Conservation (phyloP, 2,329 filamentous ascomycete species). For the Zasmidium cellare region DNA sequence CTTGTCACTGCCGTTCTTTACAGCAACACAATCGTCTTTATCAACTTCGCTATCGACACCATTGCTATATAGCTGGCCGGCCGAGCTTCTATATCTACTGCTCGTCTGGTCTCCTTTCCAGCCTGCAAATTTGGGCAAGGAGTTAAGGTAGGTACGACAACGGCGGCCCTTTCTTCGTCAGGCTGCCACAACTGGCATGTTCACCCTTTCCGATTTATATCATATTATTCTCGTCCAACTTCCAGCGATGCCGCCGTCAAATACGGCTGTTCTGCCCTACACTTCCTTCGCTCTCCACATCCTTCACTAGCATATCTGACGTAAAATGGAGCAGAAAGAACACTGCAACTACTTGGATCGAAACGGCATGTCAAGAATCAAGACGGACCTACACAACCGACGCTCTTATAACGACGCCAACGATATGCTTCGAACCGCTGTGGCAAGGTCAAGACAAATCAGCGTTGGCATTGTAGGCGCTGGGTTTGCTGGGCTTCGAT, state of each 20-base stretch:
- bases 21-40: too few relatives aligned
- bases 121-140: neutral
- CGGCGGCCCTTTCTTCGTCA: neutral
- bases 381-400: neutral
- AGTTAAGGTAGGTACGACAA: neutral
- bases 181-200: neutral
- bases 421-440: constrained; percentile 13
- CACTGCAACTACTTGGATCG: neutral
- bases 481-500: constrained; percentile 69
- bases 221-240: too few relatives aligned
- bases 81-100: too few relatives aligned
- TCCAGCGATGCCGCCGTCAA: too few relatives aligned
- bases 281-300: neutral
- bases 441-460: constrained; percentile 11
- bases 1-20: too few relatives aligned
- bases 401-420: neutral
- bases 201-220: neutral
- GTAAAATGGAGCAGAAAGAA: neutral
- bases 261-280: neutral
- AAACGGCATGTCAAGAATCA: constrained; percentile 3
- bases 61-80: too few relatives aligned
- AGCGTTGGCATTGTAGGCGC: constrained; percentile 66
- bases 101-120: too few relatives aligned
- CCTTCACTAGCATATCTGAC: neutral
- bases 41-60: too few relatives aligned